Evolutionary conservation across 1,139 yeast genomes (phyloP).

Genomic region (Trichomonascaceae sp.): DNA sequence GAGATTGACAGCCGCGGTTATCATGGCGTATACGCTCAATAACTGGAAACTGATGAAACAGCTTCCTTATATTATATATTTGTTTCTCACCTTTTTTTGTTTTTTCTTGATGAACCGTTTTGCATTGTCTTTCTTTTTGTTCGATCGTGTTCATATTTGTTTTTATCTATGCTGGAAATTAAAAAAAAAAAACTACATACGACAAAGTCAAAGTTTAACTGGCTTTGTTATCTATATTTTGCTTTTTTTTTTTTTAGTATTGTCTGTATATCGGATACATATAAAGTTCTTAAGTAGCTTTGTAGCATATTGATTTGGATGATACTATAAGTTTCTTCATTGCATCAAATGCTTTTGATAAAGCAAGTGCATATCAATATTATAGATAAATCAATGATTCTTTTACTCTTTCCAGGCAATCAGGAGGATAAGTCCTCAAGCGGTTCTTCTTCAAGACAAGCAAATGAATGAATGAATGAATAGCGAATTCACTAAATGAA

Average conservation of each 20-base stretch:
- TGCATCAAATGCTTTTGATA: not conserved
- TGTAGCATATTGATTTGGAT: not conserved
- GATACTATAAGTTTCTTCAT: not conserved
- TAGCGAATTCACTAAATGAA: too few relatives aligned
- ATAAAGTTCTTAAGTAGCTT: not conserved
- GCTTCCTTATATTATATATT: not conserved
- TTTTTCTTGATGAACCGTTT: slow-evolving; percentile 10
- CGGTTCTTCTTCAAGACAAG: too few relatives aligned
- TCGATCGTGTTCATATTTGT: slow-evolving; percentile 1
- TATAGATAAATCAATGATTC: too few relatives aligned
- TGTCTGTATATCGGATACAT: not conserved
- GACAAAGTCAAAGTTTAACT: not conserved
- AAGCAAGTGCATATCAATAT: too few relatives aligned
- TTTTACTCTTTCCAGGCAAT: too few relatives aligned
- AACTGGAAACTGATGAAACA: slow-evolving; percentile 11
- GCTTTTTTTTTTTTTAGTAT: not conserved
- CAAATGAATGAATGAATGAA: too few relatives aligned
- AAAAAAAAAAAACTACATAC: not conserved
- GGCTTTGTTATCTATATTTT: not conserved
- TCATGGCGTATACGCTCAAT: slow-evolving; percentile 38
- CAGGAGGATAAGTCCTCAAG: too few relatives aligned
- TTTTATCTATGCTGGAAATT: not conserved
- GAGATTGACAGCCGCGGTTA: slow-evolving; percentile 41
- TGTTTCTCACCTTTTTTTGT: slow-evolving; percentile 9
- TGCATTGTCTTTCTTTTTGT: slow-evolving; percentile 8